Evolutionary conservation across 1,284 basidiomycete genomes (phyloP).

Genomic region (Lignosus rhinocerotis): DNA sequence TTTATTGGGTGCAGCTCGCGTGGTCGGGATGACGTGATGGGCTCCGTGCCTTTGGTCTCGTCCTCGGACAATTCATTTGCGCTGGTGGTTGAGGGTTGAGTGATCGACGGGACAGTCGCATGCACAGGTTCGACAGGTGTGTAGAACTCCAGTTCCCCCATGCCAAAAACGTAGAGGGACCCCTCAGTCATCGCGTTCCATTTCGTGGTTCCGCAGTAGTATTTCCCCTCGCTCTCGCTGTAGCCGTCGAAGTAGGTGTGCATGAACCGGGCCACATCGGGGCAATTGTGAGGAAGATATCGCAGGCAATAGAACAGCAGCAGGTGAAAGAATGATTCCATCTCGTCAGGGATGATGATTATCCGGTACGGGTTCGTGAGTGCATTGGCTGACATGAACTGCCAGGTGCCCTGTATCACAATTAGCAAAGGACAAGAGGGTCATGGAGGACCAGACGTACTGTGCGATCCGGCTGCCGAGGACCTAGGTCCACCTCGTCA

Average conservation of each 20-base stretch:
- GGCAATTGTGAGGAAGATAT: conserved; percentile 8
- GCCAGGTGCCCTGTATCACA: conserved; percentile 15
- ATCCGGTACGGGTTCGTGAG: neutral
- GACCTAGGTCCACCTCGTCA: neutral
- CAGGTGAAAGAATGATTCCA: conserved; percentile 17
- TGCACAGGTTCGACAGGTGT: neutral
- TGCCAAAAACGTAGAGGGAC: neutral
- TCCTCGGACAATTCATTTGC: too few relatives aligned
- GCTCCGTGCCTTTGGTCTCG: too few relatives aligned
- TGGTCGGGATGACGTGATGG: neutral
- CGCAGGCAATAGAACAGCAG: conserved; percentile 12
- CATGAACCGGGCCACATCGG: conserved; percentile 8
- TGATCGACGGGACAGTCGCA: too few relatives aligned
- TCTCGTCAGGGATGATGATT: conserved; percentile 9
- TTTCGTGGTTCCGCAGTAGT: neutral
- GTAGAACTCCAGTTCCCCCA: neutral
- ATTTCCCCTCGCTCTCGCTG: neutral
- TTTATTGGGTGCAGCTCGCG: neutral
- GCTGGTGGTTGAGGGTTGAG: too few relatives aligned
- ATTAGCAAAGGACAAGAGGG: neutral
- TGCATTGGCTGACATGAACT: conserved; percentile 9
- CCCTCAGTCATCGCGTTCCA: neutral
- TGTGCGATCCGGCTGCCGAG: conserved; percentile 6
- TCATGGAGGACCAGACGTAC: neutral
- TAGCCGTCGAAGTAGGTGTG: conserved; percentile 12